phyloP scores from a whole-genome alignment of 179 eudicot genomes.

The Silene coronaria region DNA sequence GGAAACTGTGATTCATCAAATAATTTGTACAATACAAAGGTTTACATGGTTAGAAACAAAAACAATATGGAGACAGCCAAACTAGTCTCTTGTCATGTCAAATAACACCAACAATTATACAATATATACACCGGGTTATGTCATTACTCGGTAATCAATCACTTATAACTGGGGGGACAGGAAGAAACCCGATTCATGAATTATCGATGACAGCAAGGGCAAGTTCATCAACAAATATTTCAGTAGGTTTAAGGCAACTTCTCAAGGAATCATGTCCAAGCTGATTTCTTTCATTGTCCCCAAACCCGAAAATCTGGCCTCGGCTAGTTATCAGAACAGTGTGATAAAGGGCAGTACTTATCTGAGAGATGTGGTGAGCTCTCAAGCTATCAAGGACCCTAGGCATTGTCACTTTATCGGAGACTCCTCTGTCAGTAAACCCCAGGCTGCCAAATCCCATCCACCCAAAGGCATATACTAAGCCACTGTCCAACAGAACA shows the following conservation, averaged over 20 bases:
- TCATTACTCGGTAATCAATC: background rate
- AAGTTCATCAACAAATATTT: constrained; percentile 42
- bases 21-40: too few relatives aligned
- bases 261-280: constrained; percentile 71
- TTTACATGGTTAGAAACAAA: background rate
- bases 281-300: constrained; percentile 92
- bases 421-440: constrained; percentile 66
- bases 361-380: constrained; percentile 64
- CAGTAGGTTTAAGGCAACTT: constrained; percentile 73
- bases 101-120: background rate
- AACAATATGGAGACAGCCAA: background rate
- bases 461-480: constrained; percentile 82
- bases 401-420: constrained; percentile 63
- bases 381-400: constrained; percentile 60
- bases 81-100: background rate
- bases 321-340: constrained; percentile 64
- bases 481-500: constrained; percentile 69
- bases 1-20: too few relatives aligned
- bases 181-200: background rate
- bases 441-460: constrained; percentile 97
- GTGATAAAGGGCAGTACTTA: constrained; percentile 90
- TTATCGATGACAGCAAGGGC: constrained; percentile 14
- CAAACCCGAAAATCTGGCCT: constrained; percentile 82
- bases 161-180: constrained; percentile 10
- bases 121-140: background rate